Evolutionary conservation across 441 rosid species (phyloP), one percentile per base, ranked within the genome.

Genomic region (Euphorbia celastroides): DNA sequence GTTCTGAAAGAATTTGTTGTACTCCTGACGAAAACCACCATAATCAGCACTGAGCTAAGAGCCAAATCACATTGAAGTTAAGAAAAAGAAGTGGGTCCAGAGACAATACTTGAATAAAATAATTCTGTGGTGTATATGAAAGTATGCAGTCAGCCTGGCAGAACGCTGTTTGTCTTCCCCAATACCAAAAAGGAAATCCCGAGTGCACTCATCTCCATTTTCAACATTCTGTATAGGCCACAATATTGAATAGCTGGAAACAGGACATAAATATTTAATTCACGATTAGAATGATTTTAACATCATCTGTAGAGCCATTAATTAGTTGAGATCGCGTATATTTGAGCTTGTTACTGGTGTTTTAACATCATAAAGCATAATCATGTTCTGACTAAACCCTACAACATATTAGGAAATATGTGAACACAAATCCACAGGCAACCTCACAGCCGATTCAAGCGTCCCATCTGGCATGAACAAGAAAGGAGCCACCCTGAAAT

Each of bases 131-230:
- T 36, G 97, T 86, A 17, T 82, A 17, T 82, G 81, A 76, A 93
- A 93, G 88, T 91, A 91, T 66, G 97, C 97, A 23, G 93, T 89
- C 66, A 93, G 89, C 78, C 99, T 82, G 62, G 96, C 87, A 64
- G 99, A 93, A 30, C 93, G 90, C 44, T 91, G 99, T 74, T 88
- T 89, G 74, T 86, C 96, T 80, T 93, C 97, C 25, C 90, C 90
- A 70, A 93, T 86, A 70, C 97, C 97, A 75, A 73, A 75, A 48
- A 91, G 88, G 73, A 80, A 93, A 85, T 93, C 96, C 67, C 93
- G 91, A 65, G 84, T 84, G 82, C 97, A 86, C 78, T 93, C 97
- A 30, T 89, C 89, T 57, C 87, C 86, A 79, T 78, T 68, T 54
- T 75, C 75, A 75, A 80, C 73, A 77, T 74, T 69, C 76, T 77